Base-by-base conservation (phyloP, 257 asterid genomes). In the Haberlea rhodopensis region DNA sequence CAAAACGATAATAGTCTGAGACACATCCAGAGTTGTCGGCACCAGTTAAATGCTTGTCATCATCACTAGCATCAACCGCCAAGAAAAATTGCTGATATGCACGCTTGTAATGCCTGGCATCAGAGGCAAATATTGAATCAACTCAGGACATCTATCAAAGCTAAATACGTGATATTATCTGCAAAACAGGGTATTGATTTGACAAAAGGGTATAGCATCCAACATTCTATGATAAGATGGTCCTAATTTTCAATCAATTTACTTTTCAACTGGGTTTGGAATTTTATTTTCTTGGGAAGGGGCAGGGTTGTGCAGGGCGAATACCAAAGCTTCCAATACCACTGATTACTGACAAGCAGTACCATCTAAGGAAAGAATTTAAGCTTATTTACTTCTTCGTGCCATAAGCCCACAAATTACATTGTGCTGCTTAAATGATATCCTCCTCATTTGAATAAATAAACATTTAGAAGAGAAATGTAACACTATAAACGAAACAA, bases 1-100 rank as follows among this genome's bases (percentile, higher is more conserved):
- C 99, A 28, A 92, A 87, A 58, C 96, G 99, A 76, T 85, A 86
- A 80, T 84, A 87, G 72, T 76, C 83, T 53, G 87, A 63, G 55
- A 65, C 68, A 43, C 53, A 48, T 69, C 67, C 77, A 1, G 66
- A 34, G 25, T 55, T 19, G 74, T 59, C 64, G 55, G 77, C 64
- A 73, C 61, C 76, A 34, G 77, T 75, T 63, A 73, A 60, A 29
- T 75, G 78, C 70, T 84, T 88, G 67, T 77, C 81, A 66, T n/a
- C n/a, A n/a, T 65, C 73, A 72, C 67, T 74, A 29, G 78, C 74
- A 70, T 82, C 81, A 73, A 67, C 70, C 16, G 71, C 55, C 76
- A 78, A 63, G 84, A 92, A 92, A 62, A 85, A 76, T 65, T 92
- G 94, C 63, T 68, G 82, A 72, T 66, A 87, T 9, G 95, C 87